Conservation (phyloP, 768 basidiomycete species). For the Tremella mesenterica region DNA sequence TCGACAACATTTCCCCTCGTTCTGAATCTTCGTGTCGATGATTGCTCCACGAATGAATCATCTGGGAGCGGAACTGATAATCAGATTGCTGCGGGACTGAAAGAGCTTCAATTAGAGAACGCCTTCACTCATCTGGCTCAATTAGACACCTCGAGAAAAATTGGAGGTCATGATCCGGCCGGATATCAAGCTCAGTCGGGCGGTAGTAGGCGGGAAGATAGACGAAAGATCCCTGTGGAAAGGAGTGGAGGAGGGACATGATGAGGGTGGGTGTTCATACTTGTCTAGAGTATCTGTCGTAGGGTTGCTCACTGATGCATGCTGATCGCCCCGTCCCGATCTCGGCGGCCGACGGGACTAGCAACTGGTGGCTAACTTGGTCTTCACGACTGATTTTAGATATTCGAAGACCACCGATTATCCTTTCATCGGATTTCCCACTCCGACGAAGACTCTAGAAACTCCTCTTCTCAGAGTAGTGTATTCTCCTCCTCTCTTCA, state of each 20-base stretch:
- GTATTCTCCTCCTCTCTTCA: too few species aligned
- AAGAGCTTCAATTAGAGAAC: slow-evolving; percentile 44
- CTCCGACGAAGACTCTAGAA: too few species aligned
- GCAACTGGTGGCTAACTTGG: too few species aligned
- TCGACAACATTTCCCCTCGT: neutral
- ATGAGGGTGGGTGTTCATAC: neutral
- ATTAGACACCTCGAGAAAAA: slow-evolving; percentile 24
- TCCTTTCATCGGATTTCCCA: too few species aligned
- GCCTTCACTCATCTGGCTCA: slow-evolving; percentile 44
- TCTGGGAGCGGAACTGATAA: slow-evolving; percentile 2
- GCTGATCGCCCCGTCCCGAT: too few species aligned
- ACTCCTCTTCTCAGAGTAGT: too few species aligned
- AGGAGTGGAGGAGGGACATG: slow-evolving; percentile 51
- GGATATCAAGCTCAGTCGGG: slow-evolving; percentile 42
- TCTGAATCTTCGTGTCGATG: neutral
- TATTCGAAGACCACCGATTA: too few species aligned
- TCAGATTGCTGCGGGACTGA: slow-evolving; percentile 47
- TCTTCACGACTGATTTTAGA: too few species aligned
- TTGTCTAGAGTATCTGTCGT: too few species aligned
- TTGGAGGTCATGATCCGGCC: slow-evolving; percentile 58
- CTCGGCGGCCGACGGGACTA: too few species aligned
- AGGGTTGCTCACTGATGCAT: too few species aligned
- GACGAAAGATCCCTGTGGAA: slow-evolving; percentile 52
- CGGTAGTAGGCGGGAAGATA: slow-evolving; percentile 37
- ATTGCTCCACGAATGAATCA: too few species aligned